phyloP scores from a whole-genome alignment of 768 basidiomycete genomes.

The Imleria badia region DNA sequence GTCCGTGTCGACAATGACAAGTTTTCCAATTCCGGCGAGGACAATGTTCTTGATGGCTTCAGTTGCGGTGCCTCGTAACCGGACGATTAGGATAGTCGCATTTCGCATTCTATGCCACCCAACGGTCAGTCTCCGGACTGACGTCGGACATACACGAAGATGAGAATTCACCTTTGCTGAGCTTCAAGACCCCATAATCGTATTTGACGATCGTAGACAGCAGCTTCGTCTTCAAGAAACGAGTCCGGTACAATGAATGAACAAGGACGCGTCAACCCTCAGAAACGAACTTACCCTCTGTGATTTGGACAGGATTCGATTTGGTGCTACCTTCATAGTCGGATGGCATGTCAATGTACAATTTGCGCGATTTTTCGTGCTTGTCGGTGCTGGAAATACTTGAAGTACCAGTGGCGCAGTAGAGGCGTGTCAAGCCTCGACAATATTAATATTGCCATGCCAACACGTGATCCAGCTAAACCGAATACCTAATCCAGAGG shows the following conservation, averaged over 20 bases:
- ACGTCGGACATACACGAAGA: background rate
- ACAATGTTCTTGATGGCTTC: slow-evolving; percentile 98
- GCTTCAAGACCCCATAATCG: slow-evolving; percentile 98
- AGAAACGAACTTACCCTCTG: slow-evolving; percentile 54
- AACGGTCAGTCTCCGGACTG: slow-evolving; percentile 9
- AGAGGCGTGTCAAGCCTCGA: background rate
- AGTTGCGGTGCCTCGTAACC: slow-evolving; percentile 80
- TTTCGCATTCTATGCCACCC: slow-evolving; percentile 75
- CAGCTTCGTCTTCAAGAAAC: slow-evolving; percentile 54
- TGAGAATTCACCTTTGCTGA: slow-evolving; percentile 72
- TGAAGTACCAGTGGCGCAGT: no score
- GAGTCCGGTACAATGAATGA: background rate
- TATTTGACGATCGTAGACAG: slow-evolving; percentile 95
- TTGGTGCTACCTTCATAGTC: slow-evolving; percentile 32
- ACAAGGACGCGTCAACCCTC: slow-evolving; percentile 1
- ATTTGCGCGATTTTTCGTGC: background rate
- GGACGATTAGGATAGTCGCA: slow-evolving; percentile 83
- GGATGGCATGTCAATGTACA: slow-evolving; percentile 15
- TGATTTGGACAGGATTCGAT: slow-evolving; percentile 49
- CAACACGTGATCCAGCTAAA: slow-evolving; percentile 18
- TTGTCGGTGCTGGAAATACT: background rate
- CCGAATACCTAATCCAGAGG: no score
- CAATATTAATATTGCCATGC: background rate
- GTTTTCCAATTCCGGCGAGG: slow-evolving; percentile 88
- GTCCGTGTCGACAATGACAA: slow-evolving; percentile 80